These are phyloP conservation scores for Fraxinus cuspidata DNA, from an alignment of 257 asterid genomes.

Conservation along the genomic window DNA sequence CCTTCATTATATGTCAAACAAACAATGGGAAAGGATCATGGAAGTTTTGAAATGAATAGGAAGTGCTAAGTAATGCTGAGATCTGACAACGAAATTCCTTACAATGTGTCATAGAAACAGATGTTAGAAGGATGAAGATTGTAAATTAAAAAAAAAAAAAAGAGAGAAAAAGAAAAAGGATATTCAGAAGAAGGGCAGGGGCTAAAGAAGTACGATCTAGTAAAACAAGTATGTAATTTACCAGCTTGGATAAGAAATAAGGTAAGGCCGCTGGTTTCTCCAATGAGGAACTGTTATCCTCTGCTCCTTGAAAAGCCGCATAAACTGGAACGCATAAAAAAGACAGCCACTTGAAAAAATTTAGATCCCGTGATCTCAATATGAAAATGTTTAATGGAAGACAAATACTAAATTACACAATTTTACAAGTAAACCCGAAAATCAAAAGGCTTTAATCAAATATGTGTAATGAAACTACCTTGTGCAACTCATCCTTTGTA, in stretches of 20 bases:
- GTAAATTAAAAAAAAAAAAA: not conserved
- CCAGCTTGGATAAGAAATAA: conserved; percentile 30
- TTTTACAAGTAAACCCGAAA: not conserved
- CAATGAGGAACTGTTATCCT: conserved; percentile 80
- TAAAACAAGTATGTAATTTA: not conserved
- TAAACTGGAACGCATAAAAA: conserved; percentile 50
- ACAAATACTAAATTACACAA: not conserved
- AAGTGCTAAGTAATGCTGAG: not conserved
- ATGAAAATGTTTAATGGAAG: conserved; percentile 15
- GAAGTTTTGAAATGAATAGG: not conserved
- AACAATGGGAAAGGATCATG: not conserved
- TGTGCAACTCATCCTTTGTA: conserved; percentile 78
- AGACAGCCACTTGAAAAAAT: conserved; percentile 1
- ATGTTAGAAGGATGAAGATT: not conserved
- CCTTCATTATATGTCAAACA: not conserved
- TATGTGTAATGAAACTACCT: conserved; percentile 46
- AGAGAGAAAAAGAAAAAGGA: too few species aligned
- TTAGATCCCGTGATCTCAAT: conserved; percentile 8
- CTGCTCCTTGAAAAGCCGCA: conserved; percentile 84
- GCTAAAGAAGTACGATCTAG: not conserved
- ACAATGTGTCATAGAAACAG: not conserved
- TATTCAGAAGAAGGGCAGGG: conserved; percentile 6
- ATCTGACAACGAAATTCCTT: not conserved
- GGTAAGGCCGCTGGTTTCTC: conserved; percentile 77
- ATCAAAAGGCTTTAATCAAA: conserved; percentile 5